Evolutionary conservation across 129 eudicot genomes (phyloP), one percentile per base, ranked within the genome.

Genomic region (Flaveria sonorensis): DNA sequence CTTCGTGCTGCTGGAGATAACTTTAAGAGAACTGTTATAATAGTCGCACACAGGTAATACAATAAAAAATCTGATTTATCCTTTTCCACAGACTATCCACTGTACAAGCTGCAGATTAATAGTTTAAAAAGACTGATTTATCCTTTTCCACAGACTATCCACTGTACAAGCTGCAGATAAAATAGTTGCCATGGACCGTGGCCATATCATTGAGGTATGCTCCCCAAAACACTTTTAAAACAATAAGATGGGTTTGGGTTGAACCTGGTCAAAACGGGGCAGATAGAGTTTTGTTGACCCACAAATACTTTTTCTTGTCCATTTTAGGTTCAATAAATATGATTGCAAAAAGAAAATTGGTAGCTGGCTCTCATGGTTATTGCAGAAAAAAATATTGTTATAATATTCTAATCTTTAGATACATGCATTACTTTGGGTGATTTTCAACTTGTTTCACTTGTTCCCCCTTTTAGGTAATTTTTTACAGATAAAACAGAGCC

Each of bases 91-190:
- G 99, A 87, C 95, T 95, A 57, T 89, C 99, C 14, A 95, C 99
- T 3, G 78, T 95, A 73, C 97, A 95, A 89, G 96, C 94, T 78
- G 99, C 97, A n/a, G 96, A 95, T 77, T n/a, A n/a, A n/a, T n/a
- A n/a, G 6, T 30, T 76, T 72, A 52, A 28, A 70, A 59, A 43
- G 64, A 7, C 83, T 65, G 40, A 82, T 78, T 8, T 21, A 71
- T 23, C 32, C 45, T 50, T 42, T 79, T 72, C 20, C 56, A 55
- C 92, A 95, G 99, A 87, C 95, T 95, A 57, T 89, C 99, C 14
- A 95, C 99, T 3, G 78, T 95, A 73, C 97, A 95, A 89, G 96
- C 94, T 78, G 99, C 97, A n/a, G 96, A 95, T 77, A 88, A 87
- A 85, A 95, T 95, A 74, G 85, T 95, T 26, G 99, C 85, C 48